Evolutionary conservation across 2,329 filamentous ascomycete species (phyloP).

Genomic region (Stagonosporopsis vannaccii): DNA sequence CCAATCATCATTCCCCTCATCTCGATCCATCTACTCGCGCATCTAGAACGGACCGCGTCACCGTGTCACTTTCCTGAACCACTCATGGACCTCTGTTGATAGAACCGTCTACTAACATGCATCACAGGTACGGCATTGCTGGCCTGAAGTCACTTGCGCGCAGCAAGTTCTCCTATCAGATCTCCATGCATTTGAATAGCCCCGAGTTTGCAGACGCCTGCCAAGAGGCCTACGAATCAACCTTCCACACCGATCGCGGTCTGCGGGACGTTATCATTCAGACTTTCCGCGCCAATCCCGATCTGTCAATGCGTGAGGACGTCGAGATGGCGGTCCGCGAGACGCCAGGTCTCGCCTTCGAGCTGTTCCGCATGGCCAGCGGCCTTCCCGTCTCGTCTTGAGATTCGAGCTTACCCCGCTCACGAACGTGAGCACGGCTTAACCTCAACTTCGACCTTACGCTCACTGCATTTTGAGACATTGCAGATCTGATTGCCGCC

Average conservation of each 20-base stretch:
- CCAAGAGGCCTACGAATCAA: slow-evolving; percentile 58
- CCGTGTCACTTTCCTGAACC: slow-evolving; percentile 20
- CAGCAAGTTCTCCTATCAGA: slow-evolving; percentile 56
- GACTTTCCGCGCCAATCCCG: slow-evolving; percentile 56
- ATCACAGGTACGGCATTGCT: slow-evolving; percentile 54
- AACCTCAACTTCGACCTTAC: background rate
- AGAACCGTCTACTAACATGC: slow-evolving; percentile 31
- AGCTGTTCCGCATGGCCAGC: slow-evolving; percentile 57
- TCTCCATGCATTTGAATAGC: slow-evolving; percentile 54
- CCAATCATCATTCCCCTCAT: slow-evolving; percentile 26
- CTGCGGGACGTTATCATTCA: slow-evolving; percentile 58
- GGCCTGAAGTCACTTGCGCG: slow-evolving; percentile 56
- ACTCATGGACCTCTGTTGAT: slow-evolving; percentile 10
- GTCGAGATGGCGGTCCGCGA: slow-evolving; percentile 55
- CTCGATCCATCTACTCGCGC: slow-evolving; percentile 16
- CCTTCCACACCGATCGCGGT: slow-evolving; percentile 58
- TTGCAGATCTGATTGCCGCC: background rate
- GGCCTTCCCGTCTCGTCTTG: slow-evolving; percentile 53
- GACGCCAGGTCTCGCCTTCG: slow-evolving; percentile 56
- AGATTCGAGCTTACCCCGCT: slow-evolving; percentile 9
- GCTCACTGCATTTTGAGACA: background rate
- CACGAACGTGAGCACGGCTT: slow-evolving; percentile 2
- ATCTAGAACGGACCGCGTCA: slow-evolving; percentile 32
- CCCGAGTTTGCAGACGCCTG: slow-evolving; percentile 57
- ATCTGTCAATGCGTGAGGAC: slow-evolving; percentile 55